Percentiles rank a stretch among this genome's conserved stretches.
Conservation (phyloP, 31 red algal species). For the Odonthalia washingtoniensis region DNA sequence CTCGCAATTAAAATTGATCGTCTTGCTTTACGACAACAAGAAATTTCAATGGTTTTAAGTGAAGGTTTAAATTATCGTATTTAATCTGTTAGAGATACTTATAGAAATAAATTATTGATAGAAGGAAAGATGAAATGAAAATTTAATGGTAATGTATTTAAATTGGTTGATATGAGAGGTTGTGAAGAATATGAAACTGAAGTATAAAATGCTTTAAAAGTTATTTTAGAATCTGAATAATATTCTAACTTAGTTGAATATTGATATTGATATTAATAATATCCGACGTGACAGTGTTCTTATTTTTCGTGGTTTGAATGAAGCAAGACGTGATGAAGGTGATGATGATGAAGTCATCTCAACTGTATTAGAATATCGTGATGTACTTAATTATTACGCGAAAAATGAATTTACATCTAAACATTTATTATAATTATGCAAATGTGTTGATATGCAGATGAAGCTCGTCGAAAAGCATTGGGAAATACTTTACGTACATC, state of each 20-base stretch:
- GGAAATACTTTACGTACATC: constrained; percentile 41
- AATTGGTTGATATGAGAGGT: constrained; percentile 53
- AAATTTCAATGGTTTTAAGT: constrained; percentile 29
- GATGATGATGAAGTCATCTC: constrained; percentile 47
- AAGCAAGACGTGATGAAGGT: constrained; percentile 26
- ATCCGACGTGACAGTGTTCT: constrained; percentile 43
- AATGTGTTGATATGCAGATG: constrained; percentile 63
- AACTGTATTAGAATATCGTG: constrained; percentile 42
- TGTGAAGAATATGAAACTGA: constrained; percentile 51
- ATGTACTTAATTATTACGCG: constrained; percentile 66
- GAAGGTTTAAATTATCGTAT: constrained; percentile 56
- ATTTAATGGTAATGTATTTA: constrained; percentile 59
- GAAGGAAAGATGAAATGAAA: constrained; percentile 61
- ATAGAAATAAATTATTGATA: constrained; percentile 42
- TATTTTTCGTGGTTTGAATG: constrained; percentile 56
- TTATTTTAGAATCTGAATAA: constrained; percentile 43
- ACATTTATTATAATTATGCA: constrained; percentile 59
- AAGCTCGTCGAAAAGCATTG: constrained; percentile 53
- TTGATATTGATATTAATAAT: constrained; percentile 71
- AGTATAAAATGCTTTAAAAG: constrained; percentile 46
- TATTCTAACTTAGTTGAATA: constrained; percentile 45
- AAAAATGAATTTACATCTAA: constrained; percentile 47
- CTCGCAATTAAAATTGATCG: constrained; percentile 47
- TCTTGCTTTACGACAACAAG: not conserved
- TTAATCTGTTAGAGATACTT: constrained; percentile 32